Conservation (phyloP, 2,329 filamentous ascomycete species). For the Verticillium nonalfalfae region DNA sequence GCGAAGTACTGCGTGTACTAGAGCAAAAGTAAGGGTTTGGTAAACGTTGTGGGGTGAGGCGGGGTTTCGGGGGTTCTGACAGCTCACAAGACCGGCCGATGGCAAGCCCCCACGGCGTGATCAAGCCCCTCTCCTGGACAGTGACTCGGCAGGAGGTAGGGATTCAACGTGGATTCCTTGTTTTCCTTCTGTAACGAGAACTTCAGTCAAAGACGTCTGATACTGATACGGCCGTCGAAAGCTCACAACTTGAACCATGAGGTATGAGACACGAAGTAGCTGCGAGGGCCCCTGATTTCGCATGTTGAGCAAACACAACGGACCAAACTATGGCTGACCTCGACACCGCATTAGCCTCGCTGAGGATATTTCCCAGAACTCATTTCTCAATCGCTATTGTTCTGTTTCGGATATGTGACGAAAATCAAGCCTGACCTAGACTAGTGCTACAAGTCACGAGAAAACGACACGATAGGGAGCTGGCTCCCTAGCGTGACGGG, state of each 20-base stretch:
- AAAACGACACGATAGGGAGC: not conserved
- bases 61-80: too few relatives aligned
- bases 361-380: not conserved
- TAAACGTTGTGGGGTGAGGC: too few relatives aligned
- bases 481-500: not conserved
- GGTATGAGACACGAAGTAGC: not conserved
- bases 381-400: not conserved
- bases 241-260: too few relatives aligned
- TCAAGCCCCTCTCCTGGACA: too few relatives aligned
- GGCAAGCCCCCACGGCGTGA: too few relatives aligned
- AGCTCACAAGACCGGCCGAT: too few relatives aligned
- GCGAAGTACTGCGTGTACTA: too few relatives aligned
- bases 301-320: not conserved
- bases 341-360: not conserved
- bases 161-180: not conserved
- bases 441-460: not conserved
- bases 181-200: not conserved
- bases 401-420: not conserved
- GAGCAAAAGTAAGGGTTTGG: too few relatives aligned
- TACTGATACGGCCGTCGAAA: too few relatives aligned
- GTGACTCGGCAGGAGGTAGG: too few relatives aligned
- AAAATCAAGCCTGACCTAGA: not conserved
- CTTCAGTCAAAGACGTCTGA: too few relatives aligned
- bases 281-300: not conserved
- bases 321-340: not conserved